Evolutionary conservation across 768 basidiomycete genomes (phyloP).

Genomic region (Russula ochroleuca): DNA sequence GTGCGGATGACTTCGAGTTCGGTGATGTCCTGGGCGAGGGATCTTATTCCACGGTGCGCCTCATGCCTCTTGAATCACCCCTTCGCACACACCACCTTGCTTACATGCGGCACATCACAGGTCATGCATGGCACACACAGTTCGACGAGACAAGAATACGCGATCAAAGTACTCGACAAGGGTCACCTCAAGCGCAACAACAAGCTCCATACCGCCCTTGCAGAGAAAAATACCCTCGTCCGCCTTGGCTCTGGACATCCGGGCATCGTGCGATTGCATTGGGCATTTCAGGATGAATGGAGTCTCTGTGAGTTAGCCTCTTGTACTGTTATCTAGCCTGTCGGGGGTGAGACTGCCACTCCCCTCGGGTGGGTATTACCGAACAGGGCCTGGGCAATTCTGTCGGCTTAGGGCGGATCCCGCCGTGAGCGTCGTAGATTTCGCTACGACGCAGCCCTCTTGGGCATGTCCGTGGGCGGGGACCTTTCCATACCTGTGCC

Average conservation of each 20-base stretch:
- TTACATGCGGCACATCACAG: conserved; percentile 36
- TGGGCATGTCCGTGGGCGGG: neutral
- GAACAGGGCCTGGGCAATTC: neutral
- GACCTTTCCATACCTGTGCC: neutral
- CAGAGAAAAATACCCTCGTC: conserved; percentile 76
- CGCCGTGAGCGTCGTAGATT: neutral
- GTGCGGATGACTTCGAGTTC: conserved; percentile 66
- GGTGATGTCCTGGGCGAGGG: conserved; percentile 74
- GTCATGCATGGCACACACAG: conserved; percentile 54
- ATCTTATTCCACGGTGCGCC: conserved; percentile 72
- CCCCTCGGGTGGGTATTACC: neutral
- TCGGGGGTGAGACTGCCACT: neutral
- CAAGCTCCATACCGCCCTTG: conserved; percentile 69
- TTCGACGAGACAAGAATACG: conserved; percentile 59
- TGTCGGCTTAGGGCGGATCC: neutral
- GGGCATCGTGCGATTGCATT: conserved; percentile 75
- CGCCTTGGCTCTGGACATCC: conserved; percentile 64
- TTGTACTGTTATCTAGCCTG: neutral
- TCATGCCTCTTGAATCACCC: neutral
- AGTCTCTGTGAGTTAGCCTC: conserved; percentile 62
- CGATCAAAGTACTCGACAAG: conserved; percentile 82
- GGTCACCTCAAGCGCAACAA: conserved; percentile 73
- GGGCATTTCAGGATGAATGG: conserved; percentile 81
- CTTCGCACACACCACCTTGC: conserved; percentile 2
- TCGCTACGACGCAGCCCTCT: neutral